Evolutionary conservation across 345 rosid species (phyloP).

Genomic region (Sonneratia alba): DNA sequence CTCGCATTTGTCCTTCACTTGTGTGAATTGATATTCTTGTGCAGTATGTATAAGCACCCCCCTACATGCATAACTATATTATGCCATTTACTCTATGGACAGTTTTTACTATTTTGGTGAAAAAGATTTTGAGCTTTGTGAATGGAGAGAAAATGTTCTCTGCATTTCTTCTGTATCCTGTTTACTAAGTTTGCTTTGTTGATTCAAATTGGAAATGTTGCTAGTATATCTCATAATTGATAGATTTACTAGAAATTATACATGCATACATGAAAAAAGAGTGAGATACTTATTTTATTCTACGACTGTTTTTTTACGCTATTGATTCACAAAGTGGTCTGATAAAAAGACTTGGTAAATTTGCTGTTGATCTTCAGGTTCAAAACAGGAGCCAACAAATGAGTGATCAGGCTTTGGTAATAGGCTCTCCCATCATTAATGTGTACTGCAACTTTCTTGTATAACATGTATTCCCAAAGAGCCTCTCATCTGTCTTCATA

Average conservation of each 20-base stretch:
- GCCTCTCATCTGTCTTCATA: background rate
- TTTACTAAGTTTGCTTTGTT: background rate
- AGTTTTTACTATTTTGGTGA: background rate
- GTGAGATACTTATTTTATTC: background rate
- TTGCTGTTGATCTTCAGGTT: conserved; percentile 30
- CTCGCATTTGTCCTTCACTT: background rate
- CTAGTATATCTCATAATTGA: background rate
- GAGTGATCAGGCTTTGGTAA: conserved; percentile 64
- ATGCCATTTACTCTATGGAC: background rate
- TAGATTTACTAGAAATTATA: background rate
- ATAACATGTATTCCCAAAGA: background rate
- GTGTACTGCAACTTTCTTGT: background rate
- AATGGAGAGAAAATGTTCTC: background rate
- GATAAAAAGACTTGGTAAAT: background rate
- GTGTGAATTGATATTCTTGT: background rate
- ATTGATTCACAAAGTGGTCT: background rate
- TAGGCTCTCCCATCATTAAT: background rate
- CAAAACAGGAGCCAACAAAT: conserved; percentile 73
- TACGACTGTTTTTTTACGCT: background rate
- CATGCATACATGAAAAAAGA: background rate
- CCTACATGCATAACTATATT: background rate
- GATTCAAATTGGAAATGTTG: background rate
- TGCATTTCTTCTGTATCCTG: background rate
- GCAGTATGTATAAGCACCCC: background rate
- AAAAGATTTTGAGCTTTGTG: background rate